phyloP scores from a whole-genome alignment of 352 stramenopile species.

The Phytopythium oedochilum region DNA sequence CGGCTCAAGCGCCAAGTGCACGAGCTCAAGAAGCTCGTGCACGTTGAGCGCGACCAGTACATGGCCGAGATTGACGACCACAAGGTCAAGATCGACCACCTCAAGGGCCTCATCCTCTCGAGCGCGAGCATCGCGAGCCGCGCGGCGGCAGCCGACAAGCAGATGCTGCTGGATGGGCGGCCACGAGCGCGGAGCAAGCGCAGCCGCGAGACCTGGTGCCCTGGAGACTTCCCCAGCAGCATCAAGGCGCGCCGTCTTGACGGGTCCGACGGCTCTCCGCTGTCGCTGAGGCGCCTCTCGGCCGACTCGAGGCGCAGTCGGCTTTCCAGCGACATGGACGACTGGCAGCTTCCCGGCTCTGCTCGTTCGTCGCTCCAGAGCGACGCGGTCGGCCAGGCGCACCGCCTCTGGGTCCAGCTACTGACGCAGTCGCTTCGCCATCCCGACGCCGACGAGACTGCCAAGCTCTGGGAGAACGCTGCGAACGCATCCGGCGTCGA shows the following conservation, averaged over 20 bases:
- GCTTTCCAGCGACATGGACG: background rate
- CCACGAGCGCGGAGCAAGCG: constrained; percentile 27
- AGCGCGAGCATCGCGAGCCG: constrained; percentile 27
- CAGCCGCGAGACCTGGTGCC: constrained; percentile 66
- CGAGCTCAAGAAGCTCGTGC: constrained; percentile 61
- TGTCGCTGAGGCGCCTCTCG: constrained; percentile 20
- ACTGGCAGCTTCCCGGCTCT: background rate
- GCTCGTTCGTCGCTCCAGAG: background rate
- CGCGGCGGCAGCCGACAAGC: background rate
- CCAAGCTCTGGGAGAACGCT: background rate
- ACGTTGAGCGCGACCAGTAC: constrained; percentile 41
- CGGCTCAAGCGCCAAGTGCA: constrained; percentile 68
- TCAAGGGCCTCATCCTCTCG: constrained; percentile 59
- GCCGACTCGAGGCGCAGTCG: constrained; percentile 44
- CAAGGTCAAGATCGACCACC: constrained; percentile 49
- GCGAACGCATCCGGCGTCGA: background rate
- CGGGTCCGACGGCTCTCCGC: background rate
- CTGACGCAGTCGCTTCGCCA: background rate
- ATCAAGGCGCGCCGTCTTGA: constrained; percentile 8
- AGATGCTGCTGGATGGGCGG: background rate
- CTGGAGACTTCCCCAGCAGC: constrained; percentile 48
- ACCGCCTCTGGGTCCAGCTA: background rate
- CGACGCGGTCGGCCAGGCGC: background rate
- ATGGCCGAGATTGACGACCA: constrained; percentile 75
- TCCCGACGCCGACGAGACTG: background rate